Base-by-base conservation (phyloP, 148 eudicot genomes). In the Heliosperma pusillum region DNA sequence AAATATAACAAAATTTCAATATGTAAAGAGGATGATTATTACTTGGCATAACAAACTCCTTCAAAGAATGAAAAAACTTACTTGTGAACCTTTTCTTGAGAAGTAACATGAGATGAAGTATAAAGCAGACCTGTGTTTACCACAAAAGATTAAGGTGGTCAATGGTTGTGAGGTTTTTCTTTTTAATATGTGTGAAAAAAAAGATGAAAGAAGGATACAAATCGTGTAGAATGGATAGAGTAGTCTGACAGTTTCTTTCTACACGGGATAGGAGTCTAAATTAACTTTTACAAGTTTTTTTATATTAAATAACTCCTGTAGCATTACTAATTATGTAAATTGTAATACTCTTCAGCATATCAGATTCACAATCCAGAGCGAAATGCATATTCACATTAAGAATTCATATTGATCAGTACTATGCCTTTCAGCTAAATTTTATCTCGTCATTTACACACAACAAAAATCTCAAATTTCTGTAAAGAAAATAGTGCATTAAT, bases 101-200 rank as follows among this genome's bases (percentile, higher is more conserved):
- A 95, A 95, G 80, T 92, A 95, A 78, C 92, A 85, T n/a, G 90
- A 88, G 68, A 89, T 78, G 82, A 95, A 95, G 87, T 87, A 87
- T 80, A 90, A 79, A 76, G 86, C 82, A 68, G 96, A 82, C 91
- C 98, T 95, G 90, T 24, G 21, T 70, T 70, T 17, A 52, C 42
- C 60, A 70, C 25, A 16, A 52, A 70, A 69, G 30, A 45, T 21
- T 22, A 59, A 22, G 26, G 26, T 50, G 19, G 55, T 1, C 55
- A 50, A 10, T 36, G 55, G 19, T 50, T 2, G 55, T 50, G 19
- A 50, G 55, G 55, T 50, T 50, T 50, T 50, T 47, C 53, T 50
- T 13, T 50, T 13, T 50, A 12, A 15, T 50, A 50, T 50, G 15
- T 50, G 55, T 50, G 55, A 50, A 50, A 50, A 50, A 50, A 36